Percentiles rank a stretch among this genome's conserved stretches.
These are phyloP conservation scores for Fraxinus sp. DNA, from an alignment of 305 asterid species.

Conservation along the genomic window DNA sequence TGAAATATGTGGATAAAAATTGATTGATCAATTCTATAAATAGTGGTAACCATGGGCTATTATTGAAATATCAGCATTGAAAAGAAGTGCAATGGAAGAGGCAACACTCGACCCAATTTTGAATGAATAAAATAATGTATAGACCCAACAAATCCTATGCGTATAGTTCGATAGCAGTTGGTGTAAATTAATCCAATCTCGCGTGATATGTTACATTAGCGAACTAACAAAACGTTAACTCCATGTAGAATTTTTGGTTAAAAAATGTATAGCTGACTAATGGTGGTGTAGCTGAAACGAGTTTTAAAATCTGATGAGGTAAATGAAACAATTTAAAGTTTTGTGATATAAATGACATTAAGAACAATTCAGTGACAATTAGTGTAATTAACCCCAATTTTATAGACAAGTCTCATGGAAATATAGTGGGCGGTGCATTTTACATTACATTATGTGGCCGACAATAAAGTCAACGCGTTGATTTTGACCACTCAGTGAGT, in stretches of 20 bases:
- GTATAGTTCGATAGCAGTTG: not conserved
- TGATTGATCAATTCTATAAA: not conserved
- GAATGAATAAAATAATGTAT: not conserved
- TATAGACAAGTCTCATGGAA: not conserved
- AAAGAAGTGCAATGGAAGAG: not conserved
- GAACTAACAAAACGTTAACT: not conserved
- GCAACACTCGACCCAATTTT: not conserved
- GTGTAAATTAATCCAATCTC: not conserved
- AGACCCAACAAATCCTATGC: not conserved
- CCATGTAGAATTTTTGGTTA: not conserved
- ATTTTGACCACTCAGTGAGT: not conserved
- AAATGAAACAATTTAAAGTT: not conserved
- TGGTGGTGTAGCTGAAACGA: not conserved
- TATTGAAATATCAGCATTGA: not conserved
- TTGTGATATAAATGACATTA: not conserved
- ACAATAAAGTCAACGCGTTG: not conserved
- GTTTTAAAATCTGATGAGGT: not conserved
- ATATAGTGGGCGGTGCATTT: not conserved
- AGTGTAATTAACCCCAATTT: not conserved
- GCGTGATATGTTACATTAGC: not conserved
- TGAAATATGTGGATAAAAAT: too few relatives aligned
- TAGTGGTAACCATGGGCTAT: not conserved
- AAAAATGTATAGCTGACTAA: not conserved
- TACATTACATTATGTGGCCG: not conserved
- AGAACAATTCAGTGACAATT: not conserved